Base-by-base conservation (phyloP, 495 filamentous ascomycete genomes). In the Baudoinia panamericana region DNA sequence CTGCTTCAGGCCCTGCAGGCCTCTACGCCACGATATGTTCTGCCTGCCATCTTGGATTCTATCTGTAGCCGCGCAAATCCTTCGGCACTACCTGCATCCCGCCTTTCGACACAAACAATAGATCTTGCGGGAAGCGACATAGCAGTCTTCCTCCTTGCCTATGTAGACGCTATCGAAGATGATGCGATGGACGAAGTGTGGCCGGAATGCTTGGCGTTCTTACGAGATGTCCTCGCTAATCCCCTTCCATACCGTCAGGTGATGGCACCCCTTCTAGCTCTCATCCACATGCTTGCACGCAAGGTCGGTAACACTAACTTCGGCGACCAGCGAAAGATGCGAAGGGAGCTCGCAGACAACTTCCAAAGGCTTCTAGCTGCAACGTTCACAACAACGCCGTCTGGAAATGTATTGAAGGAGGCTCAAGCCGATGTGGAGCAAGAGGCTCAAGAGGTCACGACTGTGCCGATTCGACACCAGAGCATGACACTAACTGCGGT, bases 181-280 rank as follows among this genome's bases (percentile, higher is more conserved):
- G 90, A 99, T 65, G 80, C 90, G n/a, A 88, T 96, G 68, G 92
- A 99, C 53, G 90, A 99, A 60, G 94, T 99, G 22, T 99, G 90
- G 90, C 66, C 73, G 26, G 92, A 99, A 53, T 96, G 88, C 57
- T 84, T 84, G 52, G 73, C 78, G 0, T 99, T 99, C 59, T 57
- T 96, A 30, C 78, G 75, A 38, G 92, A 96, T 59, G 73, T 96
- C 5, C 65, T 96, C 20, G 78, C 80, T 30, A 96, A 99, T 57
- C 92, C 92, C 2, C 83, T 99, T 50, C 92, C 90, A 1, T 88
- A 96, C 55, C 71, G 90, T 33, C 85, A 93, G 56, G 86, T 83
- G 16, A 66, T 99, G 17, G 84, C 92, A 5, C 76, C 79, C 20
- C 63, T 99, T 40, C 65, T 99, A 21, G 82, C 92, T 46, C 92